Evolutionary conservation across 306 rosid genomes (phyloP), one percentile per base, ranked within the genome.

Genomic region (Acacia acuminata): DNA sequence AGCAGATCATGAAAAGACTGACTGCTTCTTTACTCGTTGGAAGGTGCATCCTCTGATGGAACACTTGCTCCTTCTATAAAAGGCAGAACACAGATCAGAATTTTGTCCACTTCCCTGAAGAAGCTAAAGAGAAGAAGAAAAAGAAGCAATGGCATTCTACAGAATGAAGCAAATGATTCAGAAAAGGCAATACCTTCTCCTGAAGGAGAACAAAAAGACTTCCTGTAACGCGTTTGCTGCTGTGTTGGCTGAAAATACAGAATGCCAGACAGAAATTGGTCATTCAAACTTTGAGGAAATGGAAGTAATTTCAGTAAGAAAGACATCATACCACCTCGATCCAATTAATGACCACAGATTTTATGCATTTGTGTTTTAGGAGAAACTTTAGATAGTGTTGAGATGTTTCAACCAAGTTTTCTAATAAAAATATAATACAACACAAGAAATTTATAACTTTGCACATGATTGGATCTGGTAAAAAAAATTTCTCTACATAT

Each of bases 161-260:
- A 56, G 77, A 44, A 65, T 73, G 72, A 34, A 51, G 82, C 7
- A 48, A 81, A 15, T 8, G 17, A 76, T 70, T 69, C 42, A 66
- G 51, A 27, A n/a, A 17, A 34, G 55, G 81, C 81, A 84, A 84
- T 86, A 93, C 98, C 98, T 92, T 93, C 98, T 17, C 90, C 94
- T 4, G 97, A 48, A 27, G 98, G 99, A 81, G 99, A 98, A 76
- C 82, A 95, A 60, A 91, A 95, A 83, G 99, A 95, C 80, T 93
- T 95, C 86, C 97, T 88, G 89, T 95, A 93, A 17, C 99, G 90
- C 4, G 99, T 95, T 85, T 93, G 99, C 88, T 93, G 99, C 79
- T 92, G 98, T 40, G 97, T 92, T 44, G 99, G 99, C 99, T 95
- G 87, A 55, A 82, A 77, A 77, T 58, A 68, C 50, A 81, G 6